These are phyloP conservation scores for Sarcocystis neurona DNA, from an alignment of 169 alveolate species.

Conservation along the genomic window DNA sequence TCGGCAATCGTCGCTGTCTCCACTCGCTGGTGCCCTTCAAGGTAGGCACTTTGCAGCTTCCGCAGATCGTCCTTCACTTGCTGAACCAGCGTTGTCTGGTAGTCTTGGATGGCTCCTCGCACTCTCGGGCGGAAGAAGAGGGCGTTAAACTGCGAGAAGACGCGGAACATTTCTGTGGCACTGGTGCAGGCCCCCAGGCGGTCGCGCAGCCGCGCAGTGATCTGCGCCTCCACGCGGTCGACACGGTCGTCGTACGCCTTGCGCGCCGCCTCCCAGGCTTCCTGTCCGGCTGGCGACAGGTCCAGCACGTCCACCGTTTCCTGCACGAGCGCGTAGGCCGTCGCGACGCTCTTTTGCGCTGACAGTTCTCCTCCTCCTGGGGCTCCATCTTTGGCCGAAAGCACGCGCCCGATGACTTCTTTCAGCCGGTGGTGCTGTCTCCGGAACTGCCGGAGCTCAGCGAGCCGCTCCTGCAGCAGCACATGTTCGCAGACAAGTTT, in stretches of 20 bases:
- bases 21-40: conserved; percentile 88
- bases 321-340: conserved; percentile 81
- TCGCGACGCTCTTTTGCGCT: conserved; percentile 81
- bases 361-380: conserved; percentile 72
- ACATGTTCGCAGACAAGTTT: conserved; percentile 86
- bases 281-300: conserved; percentile 71
- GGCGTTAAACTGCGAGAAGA: conserved; percentile 92
- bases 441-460: conserved; percentile 89
- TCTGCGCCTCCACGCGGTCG: conserved; percentile 94
- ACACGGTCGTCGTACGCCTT: conserved; percentile 86
- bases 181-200: conserved; percentile 93
- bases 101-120: conserved; percentile 96
- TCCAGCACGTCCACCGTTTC: conserved; percentile 76
- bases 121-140: conserved; percentile 95
- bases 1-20: conserved; percentile 87
- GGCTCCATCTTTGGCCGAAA: conserved; percentile 66
- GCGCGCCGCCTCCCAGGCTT: conserved; percentile 69
- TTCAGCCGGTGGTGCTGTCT: conserved; percentile 91
- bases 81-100: conserved; percentile 90
- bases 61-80: conserved; percentile 87
- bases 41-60: conserved; percentile 86
- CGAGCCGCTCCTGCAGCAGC: conserved; percentile 84
- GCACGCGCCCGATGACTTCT: conserved; percentile 84
- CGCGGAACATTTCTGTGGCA: conserved; percentile 95
- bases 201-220: conserved; percentile 92